Conservation (phyloP, 2,329 filamentous ascomycete genomes). For the Apiospora hydei region DNA sequence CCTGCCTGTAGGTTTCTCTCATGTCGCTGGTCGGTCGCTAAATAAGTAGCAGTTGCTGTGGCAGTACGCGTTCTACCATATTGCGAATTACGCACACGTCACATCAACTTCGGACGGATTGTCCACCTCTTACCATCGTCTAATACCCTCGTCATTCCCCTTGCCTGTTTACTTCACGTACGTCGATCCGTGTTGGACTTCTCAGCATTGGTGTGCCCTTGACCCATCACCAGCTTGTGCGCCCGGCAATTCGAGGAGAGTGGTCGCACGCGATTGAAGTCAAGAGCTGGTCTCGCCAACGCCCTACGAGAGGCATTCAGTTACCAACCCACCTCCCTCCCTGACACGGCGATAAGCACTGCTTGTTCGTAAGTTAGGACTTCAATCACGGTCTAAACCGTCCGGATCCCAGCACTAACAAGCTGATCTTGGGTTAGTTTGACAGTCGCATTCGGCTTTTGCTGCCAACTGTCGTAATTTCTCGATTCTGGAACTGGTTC, state of each 20-base stretch:
- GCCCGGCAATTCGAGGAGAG: not conserved
- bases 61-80: conserved; percentile 10
- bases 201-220: not conserved
- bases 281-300: conserved; percentile 12
- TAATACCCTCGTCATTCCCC: not conserved
- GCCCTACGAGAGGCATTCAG: not conserved
- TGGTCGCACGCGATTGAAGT: not conserved
- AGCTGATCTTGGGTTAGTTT: not conserved
- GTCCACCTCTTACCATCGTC: not conserved
- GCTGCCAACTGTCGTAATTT: not conserved
- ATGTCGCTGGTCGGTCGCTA: conserved; percentile 16
- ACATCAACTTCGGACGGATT: conserved; percentile 14
- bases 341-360: not conserved
- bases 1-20: not conserved
- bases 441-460: not conserved
- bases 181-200: not conserved
- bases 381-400: not conserved
- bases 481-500: not conserved
- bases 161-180: not conserved
- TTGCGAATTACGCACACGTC: conserved; percentile 8
- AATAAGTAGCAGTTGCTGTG: conserved; percentile 4
- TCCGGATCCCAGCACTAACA: not conserved
- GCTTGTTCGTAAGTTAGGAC: not conserved
- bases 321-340: not conserved
- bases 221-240: not conserved